A percentile compares a stretch with the other conserved stretches of the same genome.
Conservation (phyloP, 768 basidiomycete species). For the Pisolithus microcarpus region DNA sequence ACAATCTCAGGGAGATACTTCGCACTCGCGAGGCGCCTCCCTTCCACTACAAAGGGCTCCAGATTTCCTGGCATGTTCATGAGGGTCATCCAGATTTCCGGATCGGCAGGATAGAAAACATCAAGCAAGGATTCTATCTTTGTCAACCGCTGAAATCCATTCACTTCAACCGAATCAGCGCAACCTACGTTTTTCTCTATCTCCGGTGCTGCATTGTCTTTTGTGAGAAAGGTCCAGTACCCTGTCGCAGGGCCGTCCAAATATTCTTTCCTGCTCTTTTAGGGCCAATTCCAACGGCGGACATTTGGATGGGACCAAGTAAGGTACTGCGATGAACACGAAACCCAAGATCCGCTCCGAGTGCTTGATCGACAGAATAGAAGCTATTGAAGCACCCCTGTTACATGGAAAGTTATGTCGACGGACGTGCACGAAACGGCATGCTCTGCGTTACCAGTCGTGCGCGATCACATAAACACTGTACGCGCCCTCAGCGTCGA, state of each 20-base stretch:
- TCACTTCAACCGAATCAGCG: neutral
- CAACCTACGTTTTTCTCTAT: constrained; percentile 30
- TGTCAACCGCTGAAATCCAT: neutral
- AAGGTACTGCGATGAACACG: constrained; percentile 31
- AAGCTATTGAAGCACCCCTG: constrained; percentile 31
- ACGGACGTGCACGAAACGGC: neutral
- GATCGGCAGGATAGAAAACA: constrained; percentile 29
- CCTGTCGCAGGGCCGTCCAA: constrained; percentile 35
- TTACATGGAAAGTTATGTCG: neutral
- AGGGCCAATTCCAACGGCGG: constrained; percentile 23
- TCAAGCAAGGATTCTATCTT: constrained; percentile 36
- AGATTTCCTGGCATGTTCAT: constrained; percentile 30
- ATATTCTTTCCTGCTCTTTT: constrained; percentile 17
- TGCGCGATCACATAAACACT: constrained; percentile 33
- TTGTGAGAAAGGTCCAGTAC: constrained; percentile 35
- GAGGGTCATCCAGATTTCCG: constrained; percentile 28
- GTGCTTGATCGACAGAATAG: constrained; percentile 32
- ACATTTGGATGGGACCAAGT: constrained; percentile 21
- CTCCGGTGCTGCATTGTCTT: constrained; percentile 23
- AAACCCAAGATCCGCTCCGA: constrained; percentile 37
- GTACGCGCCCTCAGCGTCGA: constrained; percentile 29
- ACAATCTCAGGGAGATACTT: constrained; percentile 31
- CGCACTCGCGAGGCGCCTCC: constrained; percentile 14
- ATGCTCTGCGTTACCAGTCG: constrained; percentile 28
- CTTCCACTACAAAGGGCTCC: constrained; percentile 24